A percentile compares a stretch with the other conserved stretches of the same genome.
phyloP scores from a whole-genome alignment of 768 basidiomycete species.

The Leccinum truebloodii region DNA sequence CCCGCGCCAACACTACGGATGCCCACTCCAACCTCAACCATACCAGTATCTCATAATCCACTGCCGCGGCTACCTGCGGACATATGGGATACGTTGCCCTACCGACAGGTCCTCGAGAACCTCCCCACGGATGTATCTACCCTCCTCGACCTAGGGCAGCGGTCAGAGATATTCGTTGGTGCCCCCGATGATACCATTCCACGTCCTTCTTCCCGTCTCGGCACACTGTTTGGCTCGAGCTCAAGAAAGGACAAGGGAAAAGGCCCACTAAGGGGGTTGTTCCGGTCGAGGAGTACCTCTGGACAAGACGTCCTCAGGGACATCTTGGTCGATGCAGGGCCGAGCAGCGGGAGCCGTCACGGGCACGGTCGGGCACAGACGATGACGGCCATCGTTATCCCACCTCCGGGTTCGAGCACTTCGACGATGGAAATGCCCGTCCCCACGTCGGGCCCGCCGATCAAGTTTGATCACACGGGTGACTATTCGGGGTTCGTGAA shows the following conservation, averaged over 20 bases:
- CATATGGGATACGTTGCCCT: slow-evolving; percentile 58
- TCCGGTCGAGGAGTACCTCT: slow-evolving; percentile 44
- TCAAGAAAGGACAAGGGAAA: slow-evolving; percentile 37
- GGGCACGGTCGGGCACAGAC: slow-evolving; percentile 24
- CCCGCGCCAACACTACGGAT: slow-evolving; percentile 1
- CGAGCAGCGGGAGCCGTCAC: slow-evolving; percentile 18
- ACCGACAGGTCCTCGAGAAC: slow-evolving; percentile 49
- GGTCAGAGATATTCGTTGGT: neutral
- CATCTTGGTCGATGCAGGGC: slow-evolving; percentile 11
- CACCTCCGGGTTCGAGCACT: slow-evolving; percentile 4
- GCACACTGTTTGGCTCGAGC: slow-evolving; percentile 24
- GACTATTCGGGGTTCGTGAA: slow-evolving; percentile 57
- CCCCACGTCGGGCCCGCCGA: slow-evolving; percentile 19
- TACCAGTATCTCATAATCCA: slow-evolving; percentile 43
- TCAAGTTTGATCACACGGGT: slow-evolving; percentile 46
- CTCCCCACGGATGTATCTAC: slow-evolving; percentile 46
- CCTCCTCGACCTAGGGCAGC: slow-evolving; percentile 14
- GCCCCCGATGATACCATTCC: slow-evolving; percentile 20
- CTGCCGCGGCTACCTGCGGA: slow-evolving; percentile 65
- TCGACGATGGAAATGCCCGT: slow-evolving; percentile 13
- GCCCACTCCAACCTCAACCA: neutral
- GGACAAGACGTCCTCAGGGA: slow-evolving; percentile 12
- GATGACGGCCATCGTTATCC: slow-evolving; percentile 27
- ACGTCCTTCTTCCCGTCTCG: slow-evolving; percentile 24
- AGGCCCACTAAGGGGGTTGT: slow-evolving; percentile 41